Evolutionary conservation across 441 rosid species (phyloP).

Genomic region (Metrosideros polymorpha): DNA sequence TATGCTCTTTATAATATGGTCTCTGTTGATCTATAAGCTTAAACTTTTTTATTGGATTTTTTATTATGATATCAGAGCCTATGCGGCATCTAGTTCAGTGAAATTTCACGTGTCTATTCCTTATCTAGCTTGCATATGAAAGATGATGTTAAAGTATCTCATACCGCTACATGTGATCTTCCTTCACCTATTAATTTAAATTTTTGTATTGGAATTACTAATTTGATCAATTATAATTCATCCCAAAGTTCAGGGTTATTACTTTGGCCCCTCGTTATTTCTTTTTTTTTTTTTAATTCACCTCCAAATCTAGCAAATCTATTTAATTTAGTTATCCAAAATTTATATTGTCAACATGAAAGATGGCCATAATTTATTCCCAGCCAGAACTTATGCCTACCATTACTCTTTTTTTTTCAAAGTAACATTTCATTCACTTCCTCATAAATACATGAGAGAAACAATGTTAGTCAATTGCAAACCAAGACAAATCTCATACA

Average conservation of each 20-base stretch:
- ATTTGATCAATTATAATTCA: not conserved
- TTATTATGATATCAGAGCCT: too few relatives aligned
- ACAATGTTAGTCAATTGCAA: too few relatives aligned
- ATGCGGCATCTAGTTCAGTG: accelerated
- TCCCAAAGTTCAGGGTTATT: not conserved
- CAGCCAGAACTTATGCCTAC: not conserved
- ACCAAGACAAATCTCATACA: not conserved
- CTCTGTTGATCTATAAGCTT: not conserved
- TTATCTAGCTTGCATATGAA: not conserved
- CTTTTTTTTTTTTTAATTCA: not conserved
- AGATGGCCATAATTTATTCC: not conserved
- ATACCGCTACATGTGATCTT: not conserved
- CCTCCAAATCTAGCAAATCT: not conserved
- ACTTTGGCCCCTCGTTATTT: not conserved
- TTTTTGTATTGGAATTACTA: not conserved
- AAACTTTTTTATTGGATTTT: too few relatives aligned
- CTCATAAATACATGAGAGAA: not conserved
- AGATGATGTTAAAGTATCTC: not conserved
- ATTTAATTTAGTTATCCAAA: not conserved
- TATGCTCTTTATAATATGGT: too few relatives aligned
- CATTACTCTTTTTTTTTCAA: not conserved
- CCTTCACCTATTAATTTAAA: not conserved
- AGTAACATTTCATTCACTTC: not conserved
- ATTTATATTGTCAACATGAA: not conserved
- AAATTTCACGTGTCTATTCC: not conserved